A percentile compares a stretch with the other conserved stretches of the same genome.
phyloP scores from a whole-genome alignment of 2,329 filamentous ascomycete species.

The Talaromyces funiculosus region DNA sequence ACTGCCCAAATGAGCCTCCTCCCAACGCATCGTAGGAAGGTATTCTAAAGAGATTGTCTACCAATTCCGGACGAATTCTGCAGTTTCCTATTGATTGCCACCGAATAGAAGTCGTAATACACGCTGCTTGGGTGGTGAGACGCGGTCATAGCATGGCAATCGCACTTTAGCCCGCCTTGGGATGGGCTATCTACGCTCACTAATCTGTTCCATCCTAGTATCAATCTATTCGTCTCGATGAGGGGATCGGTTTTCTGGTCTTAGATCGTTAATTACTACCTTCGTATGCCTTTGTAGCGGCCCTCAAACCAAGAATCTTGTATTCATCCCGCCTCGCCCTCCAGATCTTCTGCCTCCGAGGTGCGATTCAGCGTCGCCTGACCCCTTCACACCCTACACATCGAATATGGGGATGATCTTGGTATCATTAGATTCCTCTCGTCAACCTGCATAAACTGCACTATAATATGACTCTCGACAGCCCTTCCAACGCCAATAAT shows the following conservation, averaged over 20 bases:
- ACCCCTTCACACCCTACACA: not conserved
- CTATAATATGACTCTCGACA: not conserved
- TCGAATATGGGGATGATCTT: not conserved
- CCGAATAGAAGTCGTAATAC: not conserved
- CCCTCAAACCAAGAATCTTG: not conserved
- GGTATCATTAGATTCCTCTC: not conserved
- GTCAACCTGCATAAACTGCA: not conserved
- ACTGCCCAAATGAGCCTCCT: not conserved
- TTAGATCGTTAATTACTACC: not conserved
- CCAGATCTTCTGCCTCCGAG: not conserved
- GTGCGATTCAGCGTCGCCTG: not conserved
- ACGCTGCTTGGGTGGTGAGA: not conserved
- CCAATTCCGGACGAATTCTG: not conserved
- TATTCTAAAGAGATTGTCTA: not conserved
- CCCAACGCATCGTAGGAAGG: not conserved
- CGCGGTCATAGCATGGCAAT: not conserved
- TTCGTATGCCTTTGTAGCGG: not conserved
- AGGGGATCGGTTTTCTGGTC: not conserved
- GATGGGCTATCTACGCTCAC: not conserved
- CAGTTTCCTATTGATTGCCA: not conserved
- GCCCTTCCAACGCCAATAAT: not conserved
- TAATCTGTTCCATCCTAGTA: not conserved
- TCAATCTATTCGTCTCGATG: not conserved
- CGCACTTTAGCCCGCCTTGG: not conserved
- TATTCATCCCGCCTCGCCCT: not conserved